Base-by-base conservation (phyloP, 306 rosid genomes). In the Ceratonia siliqua region DNA sequence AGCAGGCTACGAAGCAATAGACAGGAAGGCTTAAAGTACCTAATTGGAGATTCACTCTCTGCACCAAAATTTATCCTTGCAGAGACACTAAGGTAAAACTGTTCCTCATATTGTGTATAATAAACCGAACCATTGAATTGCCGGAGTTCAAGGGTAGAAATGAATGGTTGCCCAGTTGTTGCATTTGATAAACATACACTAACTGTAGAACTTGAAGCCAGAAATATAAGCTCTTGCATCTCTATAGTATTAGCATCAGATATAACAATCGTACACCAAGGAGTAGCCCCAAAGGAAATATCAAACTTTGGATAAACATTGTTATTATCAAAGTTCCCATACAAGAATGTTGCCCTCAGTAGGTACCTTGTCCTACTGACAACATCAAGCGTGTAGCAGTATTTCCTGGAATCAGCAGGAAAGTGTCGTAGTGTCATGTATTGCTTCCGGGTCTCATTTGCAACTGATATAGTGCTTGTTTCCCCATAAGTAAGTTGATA, bases 21-120 rank as follows among this genome's bases (percentile, higher is more conserved):
- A 68, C 45, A 77, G 33, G 68, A 48, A 17, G 21, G 46, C 33
- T 13, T 13, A 68, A 62, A 28, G 62, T 62, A 91, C 98, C 99
- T 90, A 72, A 94, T 61, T 27, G 96, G 89, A n/a, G 83, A 87
- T 65, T 92, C 92, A 25, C 86, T 80, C 2, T 84, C 93, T 9
- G 99, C 96, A 43, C 99, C 99, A 66, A 94, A 94, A 80, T 94
- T 94, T 58, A 94, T 92, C 89, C 99, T 91, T 8, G 99, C 99
- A 50, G 99, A 87, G 84, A 94, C 93, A 74, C 96, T 88, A 68
- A 94, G 97, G 91, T 90, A 94, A 82, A 75, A 86, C 24, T 55
- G 84, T 53, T 89, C 80, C 71, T 94, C 99, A 66, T 3, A 79
- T 0, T 75, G 85, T 20, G 97, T 87, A 58, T 75, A 92, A 68